Evolutionary conservation across 441 rosid species (phyloP), one percentile per base, ranked within the genome.

Genomic region (Populus tomentosa): DNA sequence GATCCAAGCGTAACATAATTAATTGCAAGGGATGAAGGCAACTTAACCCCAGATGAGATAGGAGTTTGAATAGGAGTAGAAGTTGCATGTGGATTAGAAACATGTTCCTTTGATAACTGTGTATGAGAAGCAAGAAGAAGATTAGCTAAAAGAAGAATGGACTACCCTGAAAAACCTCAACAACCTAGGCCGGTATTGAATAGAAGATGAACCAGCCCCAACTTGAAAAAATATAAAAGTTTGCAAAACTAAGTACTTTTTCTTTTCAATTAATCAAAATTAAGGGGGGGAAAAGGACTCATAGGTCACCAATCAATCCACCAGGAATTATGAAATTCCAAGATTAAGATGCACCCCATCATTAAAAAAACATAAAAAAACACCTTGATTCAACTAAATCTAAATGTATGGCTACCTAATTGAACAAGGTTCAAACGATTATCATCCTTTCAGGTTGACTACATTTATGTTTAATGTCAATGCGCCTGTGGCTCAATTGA

Each of bases 1-100:
- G 98, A 88, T 77, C 85, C 87, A 14, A 95, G 89, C 2, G 97
- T 76, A 8, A 78, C 75, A 73, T 94, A 95, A 71, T 50, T 90
- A 78, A 76, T 5, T 2, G 84, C 63, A 18, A 88, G 84, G 28
- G 71, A 64, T 66, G 80, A 53, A 5, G 88, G 84, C 75, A 78
- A 80, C 80, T 89, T 87, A n/a, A 70, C 89, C 28, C 86, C 79
- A 9, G 89, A 65, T 16, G 93, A 74, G 64, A 84, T 78, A n/a
- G 89, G 88, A 61, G 84, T 74, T 74, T 92, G 88, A 59, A 82
- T 69, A 74, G 95, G 86, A 56, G 73, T 75, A 2, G 76, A 40
- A 32, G 67, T 30, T 5, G 82, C 40, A 75, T 26, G 71, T 64
- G 90, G 72, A 3, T 1, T 66, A 16, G 82, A 65, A 74, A 23